A percentile compares a stretch with the other conserved stretches of the same genome.
Conservation (phyloP, 1,139 yeast genomes). For the Diutina catenulata region DNA sequence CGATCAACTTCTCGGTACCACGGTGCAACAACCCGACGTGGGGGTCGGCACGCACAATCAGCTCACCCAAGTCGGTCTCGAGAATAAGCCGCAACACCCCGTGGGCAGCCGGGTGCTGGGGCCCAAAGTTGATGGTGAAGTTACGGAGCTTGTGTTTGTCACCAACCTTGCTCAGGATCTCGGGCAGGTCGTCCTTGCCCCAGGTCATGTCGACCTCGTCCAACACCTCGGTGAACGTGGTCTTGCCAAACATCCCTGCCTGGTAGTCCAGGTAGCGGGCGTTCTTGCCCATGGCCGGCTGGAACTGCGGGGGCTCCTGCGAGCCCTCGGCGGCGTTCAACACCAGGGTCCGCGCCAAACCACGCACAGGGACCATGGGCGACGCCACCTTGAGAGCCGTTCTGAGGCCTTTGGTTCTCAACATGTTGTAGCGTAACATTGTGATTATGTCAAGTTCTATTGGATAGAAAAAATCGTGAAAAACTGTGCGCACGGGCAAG, state of each 20-base stretch:
- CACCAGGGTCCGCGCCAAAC: neutral
- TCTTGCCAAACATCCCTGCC: slow-evolving; percentile 20
- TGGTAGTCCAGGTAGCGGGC: slow-evolving; percentile 1
- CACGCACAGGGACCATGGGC: too few species aligned
- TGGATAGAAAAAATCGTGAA: too few species aligned
- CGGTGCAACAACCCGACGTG: slow-evolving; percentile 82
- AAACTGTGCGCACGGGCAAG: too few species aligned
- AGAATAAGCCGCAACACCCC: slow-evolving; percentile 81
- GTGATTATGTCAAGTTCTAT: too few species aligned
- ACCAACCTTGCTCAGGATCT: slow-evolving; percentile 32
- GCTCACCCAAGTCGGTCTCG: slow-evolving; percentile 85
- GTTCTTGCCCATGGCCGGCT: slow-evolving; percentile 2
- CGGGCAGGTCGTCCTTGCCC: slow-evolving; percentile 36
- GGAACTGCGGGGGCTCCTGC: slow-evolving; percentile 3
- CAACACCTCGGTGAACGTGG: slow-evolving; percentile 34
- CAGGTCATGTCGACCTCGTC: slow-evolving; percentile 38
- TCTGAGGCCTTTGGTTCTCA: too few species aligned
- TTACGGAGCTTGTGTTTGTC: slow-evolving; percentile 71
- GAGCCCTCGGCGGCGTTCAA: neutral
- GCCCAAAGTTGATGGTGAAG: slow-evolving; percentile 84
- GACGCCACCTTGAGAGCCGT: too few species aligned
- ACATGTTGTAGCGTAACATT: too few species aligned
- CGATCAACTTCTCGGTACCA: slow-evolving; percentile 84
- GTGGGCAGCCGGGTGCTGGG: slow-evolving; percentile 94
- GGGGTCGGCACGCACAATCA: slow-evolving; percentile 77